Evolutionary conservation across 331 rosid genomes (phyloP), one percentile per base, ranked within the genome.

Genomic region (Saraca asoca): DNA sequence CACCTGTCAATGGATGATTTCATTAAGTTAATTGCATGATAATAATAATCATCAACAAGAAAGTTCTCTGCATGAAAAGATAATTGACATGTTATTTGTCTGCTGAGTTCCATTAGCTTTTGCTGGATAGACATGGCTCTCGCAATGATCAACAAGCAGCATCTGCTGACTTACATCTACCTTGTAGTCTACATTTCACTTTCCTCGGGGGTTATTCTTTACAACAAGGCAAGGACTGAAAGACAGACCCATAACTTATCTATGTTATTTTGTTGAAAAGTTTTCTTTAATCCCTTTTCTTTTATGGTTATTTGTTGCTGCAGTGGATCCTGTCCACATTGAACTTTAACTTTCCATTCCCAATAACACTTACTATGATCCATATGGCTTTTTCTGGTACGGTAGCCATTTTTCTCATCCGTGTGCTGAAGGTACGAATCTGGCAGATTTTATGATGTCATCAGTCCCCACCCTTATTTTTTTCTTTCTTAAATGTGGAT

Each of bases 281-380:
- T 59, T 13, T 9, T 12, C 24, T 18, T 14, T 37, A 5, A 37
- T 37, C 7, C 9, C 41, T 2, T 37, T 37, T 0, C 20, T 5
- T 33, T 42, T 64, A 61, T 56, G 24, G 51, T 8, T 5, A 5
- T 37, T 6, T 2, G 8, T 14, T 62, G 19, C 62, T 73, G 80
- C 87, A 93, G 98, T 93, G 98, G 97, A 95, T 93, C 64, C 82
- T 93, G 46, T 93, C 98, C 78, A 86, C 97, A 6, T 89, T 79
- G 57, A 85, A 90, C 83, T 93, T 90, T 76, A 85, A 93, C 72
- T 93, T 88, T 76, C 96, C 97, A 39, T 76, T 85, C 46, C 98
- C 98, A 35, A 90, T 93, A 34, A 81, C 97, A 18, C 96, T 93
- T 29, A 93, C 98, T 48, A 90, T 93, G 98, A 93, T 93, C 76